Percentiles rank a stretch among this genome's conserved stretches.
Conservation (phyloP, 805 yeast genomes). For the Jamesozyma rosinii region DNA sequence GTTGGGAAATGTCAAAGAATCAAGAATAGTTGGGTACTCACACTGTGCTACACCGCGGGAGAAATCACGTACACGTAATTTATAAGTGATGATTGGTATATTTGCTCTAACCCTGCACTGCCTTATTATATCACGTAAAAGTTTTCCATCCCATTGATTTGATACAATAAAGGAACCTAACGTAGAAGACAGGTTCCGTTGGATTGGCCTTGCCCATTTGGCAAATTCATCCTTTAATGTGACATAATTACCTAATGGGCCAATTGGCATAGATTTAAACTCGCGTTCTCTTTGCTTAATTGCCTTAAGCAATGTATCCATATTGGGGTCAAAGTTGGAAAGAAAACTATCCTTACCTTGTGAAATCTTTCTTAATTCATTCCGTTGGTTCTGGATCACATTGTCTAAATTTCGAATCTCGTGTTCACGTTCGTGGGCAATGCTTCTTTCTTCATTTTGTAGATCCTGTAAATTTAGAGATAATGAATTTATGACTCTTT, state of each 20-base stretch:
- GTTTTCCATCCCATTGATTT: slow-evolving; percentile 47
- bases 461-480: slow-evolving; percentile 11
- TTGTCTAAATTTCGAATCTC: slow-evolving; percentile 9
- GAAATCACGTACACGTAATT: slow-evolving; percentile 38
- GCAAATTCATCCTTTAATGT: slow-evolving; percentile 45
- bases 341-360: slow-evolving; percentile 26
- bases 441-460: slow-evolving; percentile 11
- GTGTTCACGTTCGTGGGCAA: slow-evolving; percentile 7
- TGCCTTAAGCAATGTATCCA: slow-evolving; percentile 35
- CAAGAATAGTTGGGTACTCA: slow-evolving; percentile 43
- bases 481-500: slow-evolving; percentile 4
- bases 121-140: slow-evolving; percentile 32
- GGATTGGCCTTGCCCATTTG: slow-evolving; percentile 54
- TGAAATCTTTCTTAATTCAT: slow-evolving; percentile 23
- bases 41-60: slow-evolving; percentile 36
- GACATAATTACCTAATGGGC: slow-evolving; percentile 67
- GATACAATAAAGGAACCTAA: slow-evolving; percentile 61
- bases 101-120: slow-evolving; percentile 30
- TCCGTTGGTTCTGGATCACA: slow-evolving; percentile 10
- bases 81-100: slow-evolving; percentile 40
- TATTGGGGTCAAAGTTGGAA: slow-evolving; percentile 44
- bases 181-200: slow-evolving; percentile 40
- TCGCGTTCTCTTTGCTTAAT: slow-evolving; percentile 30
- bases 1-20: slow-evolving; percentile 48
- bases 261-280: slow-evolving; percentile 52